A percentile compares a stretch with the other conserved stretches of the same genome.
Evolutionary conservation across 208 protist species (phyloP).

Genomic region (Strigomonas culicis): DNA sequence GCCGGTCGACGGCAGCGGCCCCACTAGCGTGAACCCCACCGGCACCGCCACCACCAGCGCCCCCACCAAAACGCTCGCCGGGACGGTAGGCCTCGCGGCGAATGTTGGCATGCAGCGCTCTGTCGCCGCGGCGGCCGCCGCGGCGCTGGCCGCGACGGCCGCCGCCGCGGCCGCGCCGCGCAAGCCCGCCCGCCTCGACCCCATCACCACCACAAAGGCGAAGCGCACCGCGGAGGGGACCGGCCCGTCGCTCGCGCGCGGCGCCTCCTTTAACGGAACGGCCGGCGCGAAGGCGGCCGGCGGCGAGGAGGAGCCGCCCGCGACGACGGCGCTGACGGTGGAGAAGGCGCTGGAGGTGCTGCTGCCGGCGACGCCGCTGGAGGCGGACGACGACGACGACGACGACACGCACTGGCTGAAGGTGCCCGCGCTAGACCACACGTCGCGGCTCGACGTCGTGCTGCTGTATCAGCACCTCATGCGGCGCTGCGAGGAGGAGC

Average conservation of each 20-base stretch:
- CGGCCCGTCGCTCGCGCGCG: not conserved
- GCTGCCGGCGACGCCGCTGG: constrained; percentile 33
- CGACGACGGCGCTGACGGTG: constrained; percentile 18
- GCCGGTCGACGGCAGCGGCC: not conserved
- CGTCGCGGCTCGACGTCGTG: constrained; percentile 62
- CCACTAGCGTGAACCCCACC: not conserved
- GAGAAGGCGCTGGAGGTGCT: constrained; percentile 33
- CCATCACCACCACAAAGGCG: not conserved
- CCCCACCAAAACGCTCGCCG: not conserved
- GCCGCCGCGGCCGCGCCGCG: not conserved
- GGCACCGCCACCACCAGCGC: not conserved
- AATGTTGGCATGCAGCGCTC: not conserved
- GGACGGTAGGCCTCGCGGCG: not conserved
- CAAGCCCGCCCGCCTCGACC: constrained; percentile 4
- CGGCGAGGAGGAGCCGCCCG: not conserved
- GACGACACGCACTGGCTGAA: constrained; percentile 34
- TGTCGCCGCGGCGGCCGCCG: not conserved
- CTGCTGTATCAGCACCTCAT: constrained; percentile 74
- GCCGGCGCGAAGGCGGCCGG: not conserved
- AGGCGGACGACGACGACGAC: not conserved
- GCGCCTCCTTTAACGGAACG: not conserved
- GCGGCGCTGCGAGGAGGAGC: constrained; percentile 45
- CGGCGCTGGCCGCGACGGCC: not conserved
- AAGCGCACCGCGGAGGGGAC: not conserved
- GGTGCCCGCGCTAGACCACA: constrained; percentile 49